These are phyloP conservation scores for Sporothrix sp. DNA, from an alignment of 2,329 filamentous ascomycete genomes.

Conservation along the genomic window DNA sequence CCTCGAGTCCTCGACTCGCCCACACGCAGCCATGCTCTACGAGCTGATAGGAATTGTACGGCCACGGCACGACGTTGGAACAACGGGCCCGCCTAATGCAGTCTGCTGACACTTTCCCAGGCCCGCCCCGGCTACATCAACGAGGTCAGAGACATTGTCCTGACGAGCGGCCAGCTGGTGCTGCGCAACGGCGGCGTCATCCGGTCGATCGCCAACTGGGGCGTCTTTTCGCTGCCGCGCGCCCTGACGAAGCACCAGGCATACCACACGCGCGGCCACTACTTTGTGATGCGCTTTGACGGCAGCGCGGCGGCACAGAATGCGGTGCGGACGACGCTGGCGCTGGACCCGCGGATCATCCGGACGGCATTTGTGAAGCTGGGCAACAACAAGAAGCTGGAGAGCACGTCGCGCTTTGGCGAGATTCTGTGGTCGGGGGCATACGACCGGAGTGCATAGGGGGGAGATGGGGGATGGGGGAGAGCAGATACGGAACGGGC, in stretches of 20 bases:
- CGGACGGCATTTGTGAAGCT: slow-evolving; percentile 80
- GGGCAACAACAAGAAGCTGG: slow-evolving; percentile 66
- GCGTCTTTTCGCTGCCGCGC: slow-evolving; percentile 76
- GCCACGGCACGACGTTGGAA: no score
- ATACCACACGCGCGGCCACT: slow-evolving; percentile 76
- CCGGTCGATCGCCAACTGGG: slow-evolving; percentile 92
- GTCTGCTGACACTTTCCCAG: slow-evolving; percentile 44
- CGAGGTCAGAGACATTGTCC: slow-evolving; percentile 95
- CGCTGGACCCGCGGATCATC: slow-evolving; percentile 83
- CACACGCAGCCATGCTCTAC: slow-evolving; percentile 63
- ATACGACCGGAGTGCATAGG: slow-evolving; percentile 18
- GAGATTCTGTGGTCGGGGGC: slow-evolving; percentile 38
- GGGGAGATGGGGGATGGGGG: slow-evolving; percentile 10
- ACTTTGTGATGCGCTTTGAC: slow-evolving; percentile 98
- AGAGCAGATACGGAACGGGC: background rate
- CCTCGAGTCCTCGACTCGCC: background rate
- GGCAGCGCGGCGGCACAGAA: slow-evolving; percentile 62
- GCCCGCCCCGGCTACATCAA: slow-evolving; percentile 81
- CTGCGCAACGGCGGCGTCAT: slow-evolving; percentile 80
- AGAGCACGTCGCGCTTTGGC: slow-evolving; percentile 45
- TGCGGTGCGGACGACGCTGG: slow-evolving; percentile 63
- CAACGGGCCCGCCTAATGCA: background rate
- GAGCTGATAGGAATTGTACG: slow-evolving; percentile 91
- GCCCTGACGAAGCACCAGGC: slow-evolving; percentile 72
- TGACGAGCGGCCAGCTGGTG: slow-evolving; percentile 72